phyloP scores from a whole-genome alignment of 805 yeast genomes.

The Ogataea corticis region DNA sequence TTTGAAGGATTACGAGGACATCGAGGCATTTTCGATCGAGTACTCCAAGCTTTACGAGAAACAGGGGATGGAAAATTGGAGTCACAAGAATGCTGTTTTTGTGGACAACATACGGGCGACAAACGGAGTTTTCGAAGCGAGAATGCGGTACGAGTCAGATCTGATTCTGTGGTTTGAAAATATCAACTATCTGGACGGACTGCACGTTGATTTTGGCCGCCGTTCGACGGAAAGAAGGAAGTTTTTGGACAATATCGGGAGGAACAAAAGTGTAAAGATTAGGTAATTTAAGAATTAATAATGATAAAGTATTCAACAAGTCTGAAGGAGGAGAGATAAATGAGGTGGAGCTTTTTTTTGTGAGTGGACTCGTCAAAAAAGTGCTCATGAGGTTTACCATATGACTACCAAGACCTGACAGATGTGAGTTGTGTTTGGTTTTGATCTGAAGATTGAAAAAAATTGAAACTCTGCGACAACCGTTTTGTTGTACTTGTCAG shows the following conservation, averaged over 20 bases:
- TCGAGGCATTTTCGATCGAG: conserved; percentile 50
- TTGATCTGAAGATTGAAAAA: too few species aligned
- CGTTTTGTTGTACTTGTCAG: too few species aligned
- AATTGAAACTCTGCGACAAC: too few species aligned
- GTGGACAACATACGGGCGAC: conserved; percentile 3
- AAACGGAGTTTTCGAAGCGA: background rate
- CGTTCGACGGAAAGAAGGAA: conserved; percentile 10
- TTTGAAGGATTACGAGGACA: conserved; percentile 49
- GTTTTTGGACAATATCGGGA: conserved; percentile 1
- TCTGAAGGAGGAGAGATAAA: background rate
- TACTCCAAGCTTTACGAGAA: conserved; percentile 42
- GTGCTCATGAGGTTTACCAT: too few species aligned
- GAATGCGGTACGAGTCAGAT: conserved; percentile 19
- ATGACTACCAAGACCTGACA: too few species aligned
- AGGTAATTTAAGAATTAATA: background rate
- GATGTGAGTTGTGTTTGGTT: too few species aligned
- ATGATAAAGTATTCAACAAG: background rate
- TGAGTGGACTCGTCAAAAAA: background rate
- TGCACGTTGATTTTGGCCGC: conserved; percentile 17
- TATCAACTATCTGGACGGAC: conserved; percentile 31
- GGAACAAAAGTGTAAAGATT: background rate
- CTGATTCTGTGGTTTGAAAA: conserved; percentile 30
- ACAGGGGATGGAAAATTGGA: conserved; percentile 41
- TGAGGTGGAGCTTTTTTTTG: background rate
- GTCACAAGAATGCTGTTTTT: conserved; percentile 35